Percentiles rank a stretch among this genome's conserved stretches.
phyloP scores from a whole-genome alignment of 257 asterid genomes.

The Nemophila menziesii region DNA sequence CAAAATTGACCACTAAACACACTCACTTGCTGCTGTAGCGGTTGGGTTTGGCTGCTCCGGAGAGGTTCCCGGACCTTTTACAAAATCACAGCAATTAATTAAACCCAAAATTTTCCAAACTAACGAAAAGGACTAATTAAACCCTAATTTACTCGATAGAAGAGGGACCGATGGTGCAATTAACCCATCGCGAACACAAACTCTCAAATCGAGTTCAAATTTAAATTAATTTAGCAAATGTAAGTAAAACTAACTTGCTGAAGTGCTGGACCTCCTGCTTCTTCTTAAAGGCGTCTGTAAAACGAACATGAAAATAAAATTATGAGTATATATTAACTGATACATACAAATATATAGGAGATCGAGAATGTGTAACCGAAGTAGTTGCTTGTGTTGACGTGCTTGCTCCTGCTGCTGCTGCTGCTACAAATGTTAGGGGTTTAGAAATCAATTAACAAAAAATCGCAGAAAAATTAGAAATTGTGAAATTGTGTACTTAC shows the following conservation, averaged over 20 bases:
- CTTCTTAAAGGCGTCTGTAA: slow-evolving; percentile 25
- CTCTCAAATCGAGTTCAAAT: not conserved
- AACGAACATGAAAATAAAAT: slow-evolving; percentile 7
- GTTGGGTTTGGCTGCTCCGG: no score
- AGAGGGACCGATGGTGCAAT: no score
- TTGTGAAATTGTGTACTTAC: slow-evolving; percentile 11
- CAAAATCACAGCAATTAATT: no score
- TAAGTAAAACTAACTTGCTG: not conserved
- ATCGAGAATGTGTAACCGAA: slow-evolving; percentile 8
- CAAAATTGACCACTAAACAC: not conserved
- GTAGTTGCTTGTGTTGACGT: slow-evolving; percentile 26
- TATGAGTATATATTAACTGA: not conserved
- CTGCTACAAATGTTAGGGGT: slow-evolving; percentile 13
- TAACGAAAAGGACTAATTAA: no score
- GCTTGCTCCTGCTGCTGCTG: slow-evolving; percentile 28
- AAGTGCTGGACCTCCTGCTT: slow-evolving; percentile 10
- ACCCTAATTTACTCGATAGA: no score
- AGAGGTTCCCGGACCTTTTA: no score
- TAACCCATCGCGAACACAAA: no score
- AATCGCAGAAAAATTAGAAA: no score
- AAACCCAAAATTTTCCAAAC: not conserved
- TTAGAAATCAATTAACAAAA: no score
- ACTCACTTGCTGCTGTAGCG: slow-evolving; percentile 26
- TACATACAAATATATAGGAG: not conserved
- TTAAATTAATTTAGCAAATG: not conserved